Evolutionary conservation across 2,329 filamentous ascomycete genomes (phyloP), one percentile per base, ranked within the genome.

Genomic region (Apiospora sp.): DNA sequence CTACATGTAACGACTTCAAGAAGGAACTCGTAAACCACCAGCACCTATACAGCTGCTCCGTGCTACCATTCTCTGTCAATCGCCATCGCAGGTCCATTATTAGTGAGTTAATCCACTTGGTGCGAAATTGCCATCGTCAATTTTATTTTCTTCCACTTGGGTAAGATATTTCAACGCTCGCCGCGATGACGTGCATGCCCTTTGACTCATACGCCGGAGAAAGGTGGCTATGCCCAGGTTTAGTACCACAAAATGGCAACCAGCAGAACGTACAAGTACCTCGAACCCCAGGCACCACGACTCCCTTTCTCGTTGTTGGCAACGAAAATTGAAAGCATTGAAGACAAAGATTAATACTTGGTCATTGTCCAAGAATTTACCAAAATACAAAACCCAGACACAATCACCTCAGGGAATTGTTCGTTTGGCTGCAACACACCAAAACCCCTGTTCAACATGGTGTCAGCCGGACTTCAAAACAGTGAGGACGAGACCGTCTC

Each of bases 121-220:
- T n/a, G 34, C 16, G 7, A 61, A 37, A 37, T 61, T 13, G 7
- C 16, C 30, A 22, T 61, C 7, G 27, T 22, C 12, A 7, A 8
- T 37, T 61, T 37, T 22, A 0, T 7, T 16, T 61, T 10, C 19
- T 61, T 8, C n/a, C 27, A 12, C 24, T 54, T 61, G 14, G 14
- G 30, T 61, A 61, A 37, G 30, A 61, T n/a, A 22, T 30, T 13
- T 41, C 10, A n/a, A 64, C 8, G 19, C 30, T 64, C 58, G 34
- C 34, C 58, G 22, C 34, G 1, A 61, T 61, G 54, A 61, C 54
- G 54, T 61, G 54, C 54, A 61, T 30, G 30, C 54, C 16, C 30
- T 37, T 64, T 64, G 58, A 64, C 58, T 64, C 58, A 64, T 24
- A 64, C 58, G 22, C 58, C 58, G 58, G 34, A 41, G 30, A 64